Evolutionary conservation across 257 asterid species (phyloP), one percentile per base, ranked within the genome.

Genomic region (Anisodus tanguticus): DNA sequence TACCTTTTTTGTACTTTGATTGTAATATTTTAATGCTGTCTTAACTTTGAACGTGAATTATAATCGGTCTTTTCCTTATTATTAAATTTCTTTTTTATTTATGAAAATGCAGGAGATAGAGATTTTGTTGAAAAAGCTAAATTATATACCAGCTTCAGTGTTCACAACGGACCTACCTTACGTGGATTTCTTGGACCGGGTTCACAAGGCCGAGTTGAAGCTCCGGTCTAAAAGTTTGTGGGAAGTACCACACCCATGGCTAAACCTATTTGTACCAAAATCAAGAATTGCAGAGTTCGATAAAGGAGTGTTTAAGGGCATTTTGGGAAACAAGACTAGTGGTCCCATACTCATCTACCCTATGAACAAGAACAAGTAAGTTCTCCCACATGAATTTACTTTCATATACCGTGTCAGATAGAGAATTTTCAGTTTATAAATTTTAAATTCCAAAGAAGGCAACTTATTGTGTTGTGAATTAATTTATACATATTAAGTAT

Each of bases 191-290:
- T 79, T 94, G 84, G 95, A 93, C 92, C 93, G 98, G 89, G 98
- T 94, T 88, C 96, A 93, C 92, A 93, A 92, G 88, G 96, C 97
- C 43, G 98, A 94, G 92, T 47, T 90, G 88, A 93, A 90, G 60
- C 92, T 92, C 15, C 90, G 94, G 83, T 85, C 95, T 85, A 92
- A 92, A 89, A 91, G 93, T 12, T 86, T 94, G 15, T 94, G 98
- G 98, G 97, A 92, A 53, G 98, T 94, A 58, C 98, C 97, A 41
- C 98, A 94, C 84, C 98, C 98, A n/a, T 94, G 97, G 98, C 89
- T 94, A 5, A 94, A 94, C 83, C 84, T 94, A 1, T 93, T 94
- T 69, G 93, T 94, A 3, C 98, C 98, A 2, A 91, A 90, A 81
- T 94, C 98, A 59, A 90, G 92, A 86, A 93, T 94, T 26, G 88